Percentiles rank a stretch among this genome's conserved stretches.
phyloP scores from a whole-genome alignment of 352 stramenopile genomes.

The Phytopythium mirpurense region DNA sequence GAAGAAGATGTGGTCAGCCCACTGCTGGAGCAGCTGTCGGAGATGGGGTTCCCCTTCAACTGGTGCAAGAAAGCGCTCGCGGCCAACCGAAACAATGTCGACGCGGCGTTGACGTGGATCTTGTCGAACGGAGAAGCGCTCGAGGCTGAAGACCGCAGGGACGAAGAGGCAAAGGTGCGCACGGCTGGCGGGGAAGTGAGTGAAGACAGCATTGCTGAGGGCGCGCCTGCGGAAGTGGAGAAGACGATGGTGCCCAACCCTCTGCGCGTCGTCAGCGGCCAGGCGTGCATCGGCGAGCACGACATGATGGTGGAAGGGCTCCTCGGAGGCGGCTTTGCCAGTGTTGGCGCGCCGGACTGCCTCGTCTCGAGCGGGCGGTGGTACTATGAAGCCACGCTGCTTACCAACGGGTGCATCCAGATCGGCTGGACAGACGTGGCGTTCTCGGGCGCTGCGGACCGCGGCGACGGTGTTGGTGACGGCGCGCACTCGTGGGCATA shows the following conservation, averaged over 20 bases:
- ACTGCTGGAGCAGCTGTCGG: conserved; percentile 82
- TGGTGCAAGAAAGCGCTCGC: conserved; percentile 90
- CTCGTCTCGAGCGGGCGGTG: conserved; percentile 73
- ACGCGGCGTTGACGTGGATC: conserved; percentile 91
- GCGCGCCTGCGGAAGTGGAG: conserved; percentile 15
- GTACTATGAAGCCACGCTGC: conserved; percentile 93
- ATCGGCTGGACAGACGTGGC: conserved; percentile 91
- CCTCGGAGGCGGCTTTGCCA: conserved; percentile 80
- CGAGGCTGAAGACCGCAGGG: conserved; percentile 80
- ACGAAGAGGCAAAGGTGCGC: conserved; percentile 69
- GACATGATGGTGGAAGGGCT: conserved; percentile 85
- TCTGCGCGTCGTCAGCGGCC: conserved; percentile 75
- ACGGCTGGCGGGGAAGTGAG: conserved; percentile 22
- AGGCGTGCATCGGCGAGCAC: conserved; percentile 80
- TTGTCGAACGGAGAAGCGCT: conserved; percentile 88
- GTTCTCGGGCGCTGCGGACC: conserved; percentile 82
- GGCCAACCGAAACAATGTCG: conserved; percentile 87
- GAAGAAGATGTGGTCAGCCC: conserved; percentile 66
- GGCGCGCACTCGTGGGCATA: conserved; percentile 91
- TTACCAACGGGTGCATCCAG: conserved; percentile 92
- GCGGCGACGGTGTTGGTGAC: conserved; percentile 91
- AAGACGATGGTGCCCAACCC: conserved; percentile 61
- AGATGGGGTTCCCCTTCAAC: conserved; percentile 92
- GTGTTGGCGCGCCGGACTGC: conserved; percentile 76
- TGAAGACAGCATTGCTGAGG: conserved; percentile 26